Base-by-base conservation (phyloP, 139 green algal species). In the Limnomonas spitsbergensis region DNA sequence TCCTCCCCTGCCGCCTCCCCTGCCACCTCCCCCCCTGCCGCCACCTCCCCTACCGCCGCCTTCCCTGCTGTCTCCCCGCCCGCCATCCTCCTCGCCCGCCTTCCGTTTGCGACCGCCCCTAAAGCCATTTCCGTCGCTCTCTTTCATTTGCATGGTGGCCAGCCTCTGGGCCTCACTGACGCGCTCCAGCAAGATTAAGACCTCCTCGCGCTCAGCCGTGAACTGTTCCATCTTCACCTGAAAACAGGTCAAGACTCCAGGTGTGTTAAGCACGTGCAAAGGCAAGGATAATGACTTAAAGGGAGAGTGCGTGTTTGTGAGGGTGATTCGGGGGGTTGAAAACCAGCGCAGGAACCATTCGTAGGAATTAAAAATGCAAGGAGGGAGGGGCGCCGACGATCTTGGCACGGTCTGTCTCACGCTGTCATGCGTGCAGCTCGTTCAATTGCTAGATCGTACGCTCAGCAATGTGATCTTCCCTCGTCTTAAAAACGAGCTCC, bases 221-320 rank as follows among this genome's bases (percentile, higher is more conserved):
- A 93, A 97, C 71, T 86, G 69, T 81, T 97, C 92, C 87, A 99
- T 91, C 68, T 94, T 93, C 38, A 91, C 84, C 7, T 80, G 70
- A 7, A 39, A 29, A n/a, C n/a, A n/a, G n/a, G n/a, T n/a, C n/a
- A n/a, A n/a, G n/a, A n/a, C 31, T 29, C 14, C 6, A 27, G 24
- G 31, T 14, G 61, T 32, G 61, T 29, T n/a, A 61, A 61, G 14
- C 47, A 61, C 47, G 20, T 20, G 47, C 14, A 61, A 61, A 61
- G 47, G 47, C 20, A 61, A 61, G 14, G 20, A 29, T 61, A 29
- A 29, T 61, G 14, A 20, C 47, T 29, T 29, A 61, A 61, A 61
- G 47, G 20, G 20, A 61, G 14, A 20, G 47, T 61, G 47, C 47
- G 14, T n/a, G n/a, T n/a, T n/a, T n/a, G n/a, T n/a, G n/a, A n/a